phyloP scores from a whole-genome alignment of 1,284 basidiomycete species.

The Trametes versicolor region DNA sequence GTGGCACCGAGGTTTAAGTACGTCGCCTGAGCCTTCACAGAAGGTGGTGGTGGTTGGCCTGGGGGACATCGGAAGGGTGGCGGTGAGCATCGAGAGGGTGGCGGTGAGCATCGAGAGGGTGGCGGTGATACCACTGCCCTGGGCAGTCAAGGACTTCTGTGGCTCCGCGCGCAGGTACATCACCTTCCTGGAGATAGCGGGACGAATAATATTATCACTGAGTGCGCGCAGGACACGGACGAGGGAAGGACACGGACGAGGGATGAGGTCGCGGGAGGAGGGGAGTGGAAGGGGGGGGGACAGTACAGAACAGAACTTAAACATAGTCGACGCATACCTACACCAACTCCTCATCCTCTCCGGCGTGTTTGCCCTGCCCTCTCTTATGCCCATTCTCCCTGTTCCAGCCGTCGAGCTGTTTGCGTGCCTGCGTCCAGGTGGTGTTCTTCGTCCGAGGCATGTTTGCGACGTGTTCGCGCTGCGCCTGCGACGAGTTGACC shows the following conservation, averaged over 20 bases:
- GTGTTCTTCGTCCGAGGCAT: background rate
- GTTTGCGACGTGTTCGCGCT: background rate
- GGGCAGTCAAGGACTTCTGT: no score
- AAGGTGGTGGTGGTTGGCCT: no score
- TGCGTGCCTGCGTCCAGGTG: background rate
- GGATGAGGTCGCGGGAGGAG: no score
- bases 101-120: background rate
- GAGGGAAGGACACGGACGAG: no score
- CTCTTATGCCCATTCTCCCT: background rate
- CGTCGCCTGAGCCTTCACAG: background rate
- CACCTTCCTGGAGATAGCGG: no score
- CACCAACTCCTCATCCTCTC: constrained; percentile 8
- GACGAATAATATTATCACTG: background rate
- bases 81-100: background rate
- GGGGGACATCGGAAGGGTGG: no score
- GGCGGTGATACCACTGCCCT: no score
- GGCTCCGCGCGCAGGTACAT: no score
- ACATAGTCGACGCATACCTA: no score
- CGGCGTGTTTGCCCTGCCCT: background rate
- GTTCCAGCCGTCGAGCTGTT: background rate
- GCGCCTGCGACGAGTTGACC: constrained; percentile 26
- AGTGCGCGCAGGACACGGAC: no score
- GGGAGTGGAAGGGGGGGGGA: no score
- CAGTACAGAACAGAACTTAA: no score
- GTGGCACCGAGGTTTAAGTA: background rate